phyloP scores from a whole-genome alignment of 2,329 filamentous ascomycete species.

The Zymoseptoria tritici region DNA sequence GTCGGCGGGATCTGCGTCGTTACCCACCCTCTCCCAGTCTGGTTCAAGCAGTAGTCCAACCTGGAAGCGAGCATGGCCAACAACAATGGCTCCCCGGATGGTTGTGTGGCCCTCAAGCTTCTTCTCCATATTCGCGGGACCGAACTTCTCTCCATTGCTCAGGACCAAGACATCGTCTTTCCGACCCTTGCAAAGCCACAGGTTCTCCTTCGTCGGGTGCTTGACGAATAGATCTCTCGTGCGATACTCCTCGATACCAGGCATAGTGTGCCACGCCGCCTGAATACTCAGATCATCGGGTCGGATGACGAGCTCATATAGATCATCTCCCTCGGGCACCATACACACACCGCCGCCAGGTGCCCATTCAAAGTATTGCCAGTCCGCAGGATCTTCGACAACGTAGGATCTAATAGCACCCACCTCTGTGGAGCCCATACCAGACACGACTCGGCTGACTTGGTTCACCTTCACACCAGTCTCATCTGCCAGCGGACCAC shows the following conservation, averaged over 20 bases:
- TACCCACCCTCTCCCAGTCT: slow-evolving; percentile 13
- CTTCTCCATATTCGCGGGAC: slow-evolving; percentile 16
- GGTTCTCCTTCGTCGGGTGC: slow-evolving; percentile 21
- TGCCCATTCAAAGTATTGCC: slow-evolving; percentile 19
- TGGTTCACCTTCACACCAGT: slow-evolving; percentile 9
- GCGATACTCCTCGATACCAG: slow-evolving; percentile 25
- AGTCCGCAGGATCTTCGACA: slow-evolving; percentile 12
- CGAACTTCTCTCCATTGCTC: slow-evolving; percentile 27
- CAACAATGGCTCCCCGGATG: slow-evolving; percentile 28
- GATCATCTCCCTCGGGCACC: slow-evolving; percentile 10
- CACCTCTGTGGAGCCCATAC: slow-evolving; percentile 15
- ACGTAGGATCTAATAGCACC: slow-evolving; percentile 8
- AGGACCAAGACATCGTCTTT: slow-evolving; percentile 26
- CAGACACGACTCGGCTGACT: slow-evolving; percentile 4
- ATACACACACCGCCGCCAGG: slow-evolving; percentile 10
- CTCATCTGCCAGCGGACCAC: slow-evolving; percentile 12
- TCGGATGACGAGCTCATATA: slow-evolving; percentile 32
- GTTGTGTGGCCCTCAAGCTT: slow-evolving; percentile 19
- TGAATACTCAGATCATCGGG: slow-evolving; percentile 13
- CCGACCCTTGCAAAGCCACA: slow-evolving; percentile 23
- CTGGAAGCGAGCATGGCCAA: slow-evolving; percentile 28
- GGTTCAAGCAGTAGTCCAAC: slow-evolving; percentile 27
- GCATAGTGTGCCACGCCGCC: slow-evolving; percentile 27
- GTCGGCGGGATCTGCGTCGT: slow-evolving; percentile 9
- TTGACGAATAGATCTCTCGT: slow-evolving; percentile 29